Percentiles rank a stretch among this genome's conserved stretches.
These are phyloP conservation scores for Claviceps sp. DNA, from an alignment of 2,329 filamentous ascomycete genomes.

Conservation along the genomic window DNA sequence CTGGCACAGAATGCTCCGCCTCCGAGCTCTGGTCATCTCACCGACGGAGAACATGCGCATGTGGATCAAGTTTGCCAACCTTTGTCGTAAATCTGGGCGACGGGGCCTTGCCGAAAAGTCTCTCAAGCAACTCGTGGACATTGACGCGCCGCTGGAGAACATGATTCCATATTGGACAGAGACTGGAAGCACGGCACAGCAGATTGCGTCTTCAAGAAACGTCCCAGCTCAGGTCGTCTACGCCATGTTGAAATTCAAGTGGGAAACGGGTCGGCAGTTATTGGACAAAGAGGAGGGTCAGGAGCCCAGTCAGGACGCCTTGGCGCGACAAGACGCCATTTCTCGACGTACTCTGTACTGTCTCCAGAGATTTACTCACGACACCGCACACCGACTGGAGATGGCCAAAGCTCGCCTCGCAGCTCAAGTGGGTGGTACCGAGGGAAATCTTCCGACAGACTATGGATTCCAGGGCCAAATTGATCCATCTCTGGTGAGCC, in stretches of 20 bases:
- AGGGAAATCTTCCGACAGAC: slow-evolving; percentile 30
- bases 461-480: slow-evolving; percentile 36
- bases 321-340: slow-evolving; percentile 27
- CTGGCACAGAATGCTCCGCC: slow-evolving; percentile 95
- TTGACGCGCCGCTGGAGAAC: slow-evolving; percentile 47
- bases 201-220: slow-evolving; percentile 22
- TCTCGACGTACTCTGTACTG: slow-evolving; percentile 45
- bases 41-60: slow-evolving; percentile 93
- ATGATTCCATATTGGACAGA: slow-evolving; percentile 48
- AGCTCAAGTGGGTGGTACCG: slow-evolving; percentile 29
- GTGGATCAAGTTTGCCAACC: slow-evolving; percentile 99
- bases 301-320: slow-evolving; percentile 9
- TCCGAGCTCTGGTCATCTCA: slow-evolving; percentile 80
- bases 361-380: slow-evolving; percentile 46
- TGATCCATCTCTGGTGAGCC: slow-evolving; percentile 31
- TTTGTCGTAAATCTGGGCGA: slow-evolving; percentile 90
- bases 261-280: slow-evolving; percentile 64
- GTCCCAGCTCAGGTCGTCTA: slow-evolving; percentile 74
- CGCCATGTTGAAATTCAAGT: slow-evolving; percentile 93
- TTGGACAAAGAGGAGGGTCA: too few species aligned
- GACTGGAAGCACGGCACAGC: slow-evolving; percentile 12
- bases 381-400: slow-evolving; percentile 42
- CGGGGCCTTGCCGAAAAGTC: slow-evolving; percentile 94
- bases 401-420: slow-evolving; percentile 37
- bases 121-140: slow-evolving; percentile 75